Conservation (phyloP, 495 filamentous ascomycete species). For the Eremomyces bilateralis region DNA sequence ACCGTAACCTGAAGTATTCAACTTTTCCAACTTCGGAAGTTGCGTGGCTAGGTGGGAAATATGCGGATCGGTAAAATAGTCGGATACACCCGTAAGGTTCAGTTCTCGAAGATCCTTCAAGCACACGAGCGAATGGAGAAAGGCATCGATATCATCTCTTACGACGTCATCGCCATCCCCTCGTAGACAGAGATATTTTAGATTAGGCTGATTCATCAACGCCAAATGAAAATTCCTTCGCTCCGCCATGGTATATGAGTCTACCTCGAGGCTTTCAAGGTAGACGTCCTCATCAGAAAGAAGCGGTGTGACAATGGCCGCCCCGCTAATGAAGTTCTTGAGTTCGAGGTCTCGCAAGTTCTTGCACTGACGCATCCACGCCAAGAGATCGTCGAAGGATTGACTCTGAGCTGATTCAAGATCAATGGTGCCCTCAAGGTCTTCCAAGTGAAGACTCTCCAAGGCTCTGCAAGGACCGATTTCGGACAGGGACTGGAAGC, state of each 20-base stretch:
- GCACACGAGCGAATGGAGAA: constrained; percentile 26
- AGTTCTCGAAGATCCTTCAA: constrained; percentile 29
- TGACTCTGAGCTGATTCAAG: constrained; percentile 26
- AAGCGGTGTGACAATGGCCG: constrained; percentile 29
- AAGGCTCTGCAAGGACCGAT: constrained; percentile 31
- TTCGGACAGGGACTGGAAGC: constrained; percentile 25
- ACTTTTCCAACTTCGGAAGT: constrained; percentile 29
- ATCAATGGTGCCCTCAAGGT: constrained; percentile 13
- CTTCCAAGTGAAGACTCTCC: constrained; percentile 28
- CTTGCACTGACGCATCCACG: constrained; percentile 34
- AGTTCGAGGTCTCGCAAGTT: constrained; percentile 29
- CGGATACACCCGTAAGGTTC: constrained; percentile 29
- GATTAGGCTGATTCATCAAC: constrained; percentile 23
- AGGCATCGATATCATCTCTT: constrained; percentile 24
- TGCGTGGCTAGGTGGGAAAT: constrained; percentile 27
- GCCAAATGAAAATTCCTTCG: constrained; percentile 30
- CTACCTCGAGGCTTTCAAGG: constrained; percentile 26
- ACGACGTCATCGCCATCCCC: constrained; percentile 27
- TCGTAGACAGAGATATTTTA: constrained; percentile 25
- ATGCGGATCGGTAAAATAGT: constrained; percentile 28
- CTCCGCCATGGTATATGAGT: constrained; percentile 24
- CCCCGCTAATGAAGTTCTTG: constrained; percentile 25
- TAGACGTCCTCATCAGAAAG: constrained; percentile 28
- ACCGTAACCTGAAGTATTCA: constrained; percentile 32
- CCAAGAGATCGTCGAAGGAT: constrained; percentile 27